These are phyloP conservation scores for Suillus placidus DNA, from an alignment of 768 basidiomycete genomes.

Conservation along the genomic window DNA sequence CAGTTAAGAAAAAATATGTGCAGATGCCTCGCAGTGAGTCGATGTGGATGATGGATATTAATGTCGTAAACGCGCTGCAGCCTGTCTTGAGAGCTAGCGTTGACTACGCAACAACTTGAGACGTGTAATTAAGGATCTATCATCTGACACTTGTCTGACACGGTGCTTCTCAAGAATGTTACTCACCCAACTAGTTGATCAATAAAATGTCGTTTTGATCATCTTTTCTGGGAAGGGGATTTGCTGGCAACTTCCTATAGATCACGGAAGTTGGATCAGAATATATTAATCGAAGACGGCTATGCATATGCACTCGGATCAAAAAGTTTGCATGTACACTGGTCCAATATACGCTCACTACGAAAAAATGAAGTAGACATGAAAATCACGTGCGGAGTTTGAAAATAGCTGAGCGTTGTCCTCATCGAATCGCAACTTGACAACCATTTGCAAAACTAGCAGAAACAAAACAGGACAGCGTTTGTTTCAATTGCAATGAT, in stretches of 20 bases:
- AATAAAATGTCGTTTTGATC: background rate
- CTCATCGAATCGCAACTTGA: too few relatives aligned
- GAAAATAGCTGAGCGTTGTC: too few relatives aligned
- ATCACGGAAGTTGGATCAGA: background rate
- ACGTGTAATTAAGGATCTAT: background rate
- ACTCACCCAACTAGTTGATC: background rate
- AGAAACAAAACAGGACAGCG: too few relatives aligned
- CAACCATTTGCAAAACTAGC: too few relatives aligned
- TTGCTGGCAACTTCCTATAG: background rate
- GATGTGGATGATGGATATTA: background rate
- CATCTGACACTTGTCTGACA: background rate
- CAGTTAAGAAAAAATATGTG: background rate
- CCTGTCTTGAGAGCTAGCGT: background rate
- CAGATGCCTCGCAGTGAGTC: background rate
- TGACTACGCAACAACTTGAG: background rate
- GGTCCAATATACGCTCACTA: too few relatives aligned
- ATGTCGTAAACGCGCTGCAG: background rate
- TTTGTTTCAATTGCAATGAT: too few relatives aligned
- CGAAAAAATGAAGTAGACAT: too few relatives aligned
- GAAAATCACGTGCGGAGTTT: too few relatives aligned
- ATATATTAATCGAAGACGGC: background rate
- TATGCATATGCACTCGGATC: background rate
- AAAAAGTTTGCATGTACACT: background rate
- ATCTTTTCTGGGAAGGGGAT: background rate
- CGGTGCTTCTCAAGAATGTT: background rate